A percentile compares a stretch with the other conserved stretches of the same genome.
phyloP scores from a whole-genome alignment of 495 filamentous ascomycete genomes.

The Xylaria scruposa region DNA sequence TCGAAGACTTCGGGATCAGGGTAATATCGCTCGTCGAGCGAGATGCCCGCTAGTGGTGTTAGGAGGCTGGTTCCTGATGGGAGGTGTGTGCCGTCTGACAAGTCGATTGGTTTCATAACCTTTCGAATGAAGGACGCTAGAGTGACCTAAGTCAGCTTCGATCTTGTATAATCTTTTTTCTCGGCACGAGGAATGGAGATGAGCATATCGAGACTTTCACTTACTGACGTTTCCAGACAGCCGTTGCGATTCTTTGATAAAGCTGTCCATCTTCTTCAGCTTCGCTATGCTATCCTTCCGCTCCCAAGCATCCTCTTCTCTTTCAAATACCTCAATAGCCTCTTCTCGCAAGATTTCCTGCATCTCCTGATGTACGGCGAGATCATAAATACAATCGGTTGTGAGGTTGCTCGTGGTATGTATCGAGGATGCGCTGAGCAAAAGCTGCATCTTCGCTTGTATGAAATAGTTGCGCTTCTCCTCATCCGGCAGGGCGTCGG shows the following conservation, averaged over 20 bases:
- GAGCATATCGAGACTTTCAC: conserved; percentile 29
- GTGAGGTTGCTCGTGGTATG: conserved; percentile 47
- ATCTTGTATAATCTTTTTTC: neutral
- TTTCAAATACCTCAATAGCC: conserved; percentile 43
- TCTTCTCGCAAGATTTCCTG: conserved; percentile 58
- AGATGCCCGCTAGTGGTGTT: conserved; percentile 43
- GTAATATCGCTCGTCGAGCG: conserved; percentile 42
- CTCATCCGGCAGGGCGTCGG: conserved; percentile 40
- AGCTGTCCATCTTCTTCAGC: conserved; percentile 61
- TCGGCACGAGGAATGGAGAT: too few species aligned
- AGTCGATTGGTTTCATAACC: conserved; percentile 44
- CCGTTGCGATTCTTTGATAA: conserved; percentile 61
- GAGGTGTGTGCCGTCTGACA: conserved; percentile 53
- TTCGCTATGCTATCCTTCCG: conserved; percentile 48
- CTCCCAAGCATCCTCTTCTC: conserved; percentile 44
- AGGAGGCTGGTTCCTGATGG: conserved; percentile 47
- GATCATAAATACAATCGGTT: conserved; percentile 52
- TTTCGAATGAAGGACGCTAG: conserved; percentile 54
- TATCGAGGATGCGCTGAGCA: conserved; percentile 44
- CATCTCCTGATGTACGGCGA: conserved; percentile 59
- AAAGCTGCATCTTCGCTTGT: conserved; percentile 42
- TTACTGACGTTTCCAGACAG: conserved; percentile 51
- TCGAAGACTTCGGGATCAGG: conserved; percentile 57
- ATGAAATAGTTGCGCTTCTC: conserved; percentile 41
- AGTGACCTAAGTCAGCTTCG: conserved; percentile 15